These are phyloP conservation scores for Isochrysis galbana DNA, from an alignment of 78 protist genomes.

Conservation along the genomic window DNA sequence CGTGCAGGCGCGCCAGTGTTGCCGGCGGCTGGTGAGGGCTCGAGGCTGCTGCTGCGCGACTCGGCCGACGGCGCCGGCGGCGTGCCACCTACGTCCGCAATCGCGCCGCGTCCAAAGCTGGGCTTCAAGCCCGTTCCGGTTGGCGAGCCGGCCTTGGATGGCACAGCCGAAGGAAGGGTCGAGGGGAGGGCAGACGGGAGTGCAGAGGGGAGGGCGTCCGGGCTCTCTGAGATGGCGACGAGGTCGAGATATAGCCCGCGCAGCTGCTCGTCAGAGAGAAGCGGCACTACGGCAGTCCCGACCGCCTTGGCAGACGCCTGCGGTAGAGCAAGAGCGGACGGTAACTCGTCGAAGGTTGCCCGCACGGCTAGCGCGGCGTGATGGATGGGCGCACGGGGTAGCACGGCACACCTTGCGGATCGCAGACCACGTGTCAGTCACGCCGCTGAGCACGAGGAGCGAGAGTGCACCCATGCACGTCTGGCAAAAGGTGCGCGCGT, in stretches of 20 bases:
- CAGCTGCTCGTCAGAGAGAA: neutral
- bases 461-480: neutral
- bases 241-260: neutral
- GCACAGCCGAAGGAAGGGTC: too few relatives aligned
- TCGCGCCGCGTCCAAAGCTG: too few relatives aligned
- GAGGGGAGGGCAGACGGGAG: too few relatives aligned
- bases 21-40: too few relatives aligned
- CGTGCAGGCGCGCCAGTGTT: neutral
- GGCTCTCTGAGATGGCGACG: neutral
- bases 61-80: neutral
- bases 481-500: neutral
- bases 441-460: neutral
- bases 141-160: too few relatives aligned
- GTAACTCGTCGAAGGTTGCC: too few relatives aligned
- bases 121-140: too few relatives aligned
- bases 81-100: neutral
- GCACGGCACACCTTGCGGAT: too few relatives aligned
- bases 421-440: constrained; percentile 7
- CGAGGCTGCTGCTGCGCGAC: neutral
- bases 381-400: too few relatives aligned
- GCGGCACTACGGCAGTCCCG: neutral
- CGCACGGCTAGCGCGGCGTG: too few relatives aligned
- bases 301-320: neutral
- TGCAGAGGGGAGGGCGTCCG: too few relatives aligned
- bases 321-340: too few relatives aligned